phyloP scores from a whole-genome alignment of 441 rosid species.

The Adansonia rubrostipa region DNA sequence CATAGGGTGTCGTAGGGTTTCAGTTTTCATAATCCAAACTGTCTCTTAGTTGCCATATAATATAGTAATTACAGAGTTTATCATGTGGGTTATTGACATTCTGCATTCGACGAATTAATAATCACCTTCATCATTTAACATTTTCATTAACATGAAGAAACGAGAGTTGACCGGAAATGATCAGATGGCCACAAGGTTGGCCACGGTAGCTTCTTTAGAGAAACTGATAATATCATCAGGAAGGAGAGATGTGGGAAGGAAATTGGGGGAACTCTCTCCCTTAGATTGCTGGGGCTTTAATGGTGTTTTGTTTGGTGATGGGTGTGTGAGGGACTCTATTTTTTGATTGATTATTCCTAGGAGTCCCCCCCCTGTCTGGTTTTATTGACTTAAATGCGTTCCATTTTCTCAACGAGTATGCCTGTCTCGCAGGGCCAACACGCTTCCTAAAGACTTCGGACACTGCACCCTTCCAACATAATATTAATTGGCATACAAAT shows the following conservation, averaged over 20 bases:
- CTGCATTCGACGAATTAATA: background rate
- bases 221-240: background rate
- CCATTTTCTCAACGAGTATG: constrained; percentile 54
- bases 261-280: too few relatives aligned
- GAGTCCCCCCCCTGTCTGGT: constrained; percentile 25
- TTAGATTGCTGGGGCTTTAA: too few relatives aligned
- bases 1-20: constrained; percentile 15
- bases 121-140: background rate
- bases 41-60: background rate
- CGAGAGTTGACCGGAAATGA: background rate
- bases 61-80: background rate
- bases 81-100: background rate
- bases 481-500: constrained; percentile 10
- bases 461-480: constrained; percentile 18
- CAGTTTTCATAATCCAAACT: constrained; percentile 2
- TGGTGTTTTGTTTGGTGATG: too few relatives aligned
- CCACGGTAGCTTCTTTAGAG: background rate
- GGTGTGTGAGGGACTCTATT: background rate
- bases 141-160: background rate
- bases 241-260: background rate
- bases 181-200: background rate
- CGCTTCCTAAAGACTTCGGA: constrained; percentile 39
- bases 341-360: constrained; percentile 55
- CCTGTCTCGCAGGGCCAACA: constrained; percentile 53
- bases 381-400: constrained; percentile 53